Conservation (phyloP, 441 rosid genomes). For the Iberis amara region DNA sequence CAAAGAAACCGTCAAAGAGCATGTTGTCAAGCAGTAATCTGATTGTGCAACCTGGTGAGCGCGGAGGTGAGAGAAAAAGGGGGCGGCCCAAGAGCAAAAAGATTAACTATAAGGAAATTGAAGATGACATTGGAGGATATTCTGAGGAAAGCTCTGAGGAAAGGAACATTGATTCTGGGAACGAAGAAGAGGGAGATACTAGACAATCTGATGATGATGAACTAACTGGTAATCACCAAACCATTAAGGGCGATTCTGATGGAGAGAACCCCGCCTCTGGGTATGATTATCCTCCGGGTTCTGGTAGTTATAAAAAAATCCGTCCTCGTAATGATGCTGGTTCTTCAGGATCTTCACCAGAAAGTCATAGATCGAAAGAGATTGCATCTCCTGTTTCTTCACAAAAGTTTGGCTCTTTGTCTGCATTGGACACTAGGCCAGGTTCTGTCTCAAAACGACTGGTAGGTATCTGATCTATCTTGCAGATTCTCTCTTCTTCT, state of each 20-base stretch:
- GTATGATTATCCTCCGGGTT: conserved; percentile 52
- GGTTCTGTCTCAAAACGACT: conserved; percentile 68
- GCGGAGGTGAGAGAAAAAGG: conserved; percentile 75
- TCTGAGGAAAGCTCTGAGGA: conserved; percentile 94
- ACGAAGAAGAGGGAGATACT: conserved; percentile 90
- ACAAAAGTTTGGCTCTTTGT: conserved; percentile 89
- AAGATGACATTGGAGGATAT: conserved; percentile 83
- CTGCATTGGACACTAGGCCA: conserved; percentile 94
- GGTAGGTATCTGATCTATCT: conserved; percentile 45
- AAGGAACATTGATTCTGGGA: conserved; percentile 67
- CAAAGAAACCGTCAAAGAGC: conserved; percentile 86
- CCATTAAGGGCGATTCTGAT: conserved; percentile 69
- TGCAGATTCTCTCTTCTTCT: conserved; percentile 13
- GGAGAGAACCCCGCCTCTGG: conserved; percentile 59
- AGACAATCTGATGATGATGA: conserved; percentile 83
- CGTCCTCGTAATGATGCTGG: conserved; percentile 57
- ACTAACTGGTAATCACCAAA: conserved; percentile 47
- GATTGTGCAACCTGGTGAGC: conserved; percentile 47
- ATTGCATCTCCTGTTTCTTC: conserved; percentile 86
- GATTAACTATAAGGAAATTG: conserved; percentile 92
- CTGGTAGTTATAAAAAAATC: conserved; percentile 48
- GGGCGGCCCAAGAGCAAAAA: conserved; percentile 93
- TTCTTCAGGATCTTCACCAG: conserved; percentile 91
- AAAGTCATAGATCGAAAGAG: conserved; percentile 52
- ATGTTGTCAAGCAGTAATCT: conserved; percentile 46